These are phyloP conservation scores for Flaveria ramosissima DNA, from an alignment of 129 eudicot species.

Conservation along the genomic window DNA sequence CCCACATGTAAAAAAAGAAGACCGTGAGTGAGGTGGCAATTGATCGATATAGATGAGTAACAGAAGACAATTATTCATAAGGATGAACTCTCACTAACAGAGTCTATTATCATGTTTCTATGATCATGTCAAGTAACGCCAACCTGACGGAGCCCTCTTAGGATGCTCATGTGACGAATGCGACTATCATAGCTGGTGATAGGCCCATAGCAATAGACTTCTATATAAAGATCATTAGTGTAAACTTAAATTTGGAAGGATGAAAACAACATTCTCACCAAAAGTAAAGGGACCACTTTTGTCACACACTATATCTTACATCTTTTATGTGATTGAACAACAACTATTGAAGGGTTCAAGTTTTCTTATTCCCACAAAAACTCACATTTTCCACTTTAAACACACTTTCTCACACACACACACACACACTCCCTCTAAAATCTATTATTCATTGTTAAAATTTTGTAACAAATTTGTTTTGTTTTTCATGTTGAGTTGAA, in stretches of 20 bases:
- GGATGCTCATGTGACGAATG: no score
- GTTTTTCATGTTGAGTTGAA: conserved; percentile 1
- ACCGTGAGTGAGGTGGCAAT: no score
- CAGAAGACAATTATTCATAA: no score
- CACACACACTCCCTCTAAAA: conserved; percentile 16
- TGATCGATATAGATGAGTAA: no score
- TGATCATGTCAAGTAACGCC: no score
- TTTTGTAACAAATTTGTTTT: neutral
- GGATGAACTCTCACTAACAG: no score
- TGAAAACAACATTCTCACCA: conserved; percentile 14
- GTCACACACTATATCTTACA: conserved; percentile 8
- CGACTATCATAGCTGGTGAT: neutral
- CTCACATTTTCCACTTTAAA: conserved; percentile 18
- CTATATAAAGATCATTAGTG: conserved; percentile 4
- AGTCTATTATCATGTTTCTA: no score
- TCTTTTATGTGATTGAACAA: conserved; percentile 3
- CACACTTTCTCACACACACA: neutral
- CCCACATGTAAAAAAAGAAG: no score
- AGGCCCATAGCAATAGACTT: conserved; percentile 4
- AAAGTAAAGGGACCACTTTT: conserved; percentile 35
- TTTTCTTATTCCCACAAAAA: conserved; percentile 28
- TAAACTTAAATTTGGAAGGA: conserved; percentile 28
- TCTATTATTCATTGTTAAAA: conserved; percentile 14
- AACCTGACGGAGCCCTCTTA: no score
- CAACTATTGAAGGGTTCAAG: neutral